A percentile compares a stretch with the other conserved stretches of the same genome.
These are phyloP conservation scores for Nigrospora oryzae DNA, from an alignment of 2,329 filamentous ascomycete genomes.

Conservation along the genomic window DNA sequence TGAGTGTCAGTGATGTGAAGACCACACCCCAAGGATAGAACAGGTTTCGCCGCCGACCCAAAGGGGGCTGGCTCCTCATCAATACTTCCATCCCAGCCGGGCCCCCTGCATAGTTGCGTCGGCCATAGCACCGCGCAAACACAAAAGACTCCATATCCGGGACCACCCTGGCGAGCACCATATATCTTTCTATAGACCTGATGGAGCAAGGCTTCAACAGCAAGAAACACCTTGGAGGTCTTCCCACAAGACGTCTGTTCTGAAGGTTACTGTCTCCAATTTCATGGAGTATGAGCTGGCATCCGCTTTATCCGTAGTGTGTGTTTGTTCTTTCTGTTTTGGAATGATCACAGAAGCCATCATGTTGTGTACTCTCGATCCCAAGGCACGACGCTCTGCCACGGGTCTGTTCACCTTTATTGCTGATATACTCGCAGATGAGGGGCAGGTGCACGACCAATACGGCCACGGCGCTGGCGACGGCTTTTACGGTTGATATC, in stretches of 20 bases:
- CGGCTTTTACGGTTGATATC: slow-evolving; percentile 98
- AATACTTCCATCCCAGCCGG: slow-evolving; percentile 67
- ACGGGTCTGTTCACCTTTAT: neutral
- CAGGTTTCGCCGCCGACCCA: no score
- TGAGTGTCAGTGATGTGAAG: no score
- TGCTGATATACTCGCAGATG: slow-evolving; percentile 45
- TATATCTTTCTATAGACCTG: slow-evolving; percentile 61
- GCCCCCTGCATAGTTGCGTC: slow-evolving; percentile 79
- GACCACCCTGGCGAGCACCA: slow-evolving; percentile 86
- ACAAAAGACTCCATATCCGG: slow-evolving; percentile 82
- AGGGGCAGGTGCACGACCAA: slow-evolving; percentile 95
- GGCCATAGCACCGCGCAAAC: slow-evolving; percentile 76
- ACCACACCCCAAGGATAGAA: no score
- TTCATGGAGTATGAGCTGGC: slow-evolving; percentile 82
- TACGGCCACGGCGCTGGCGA: slow-evolving; percentile 98
- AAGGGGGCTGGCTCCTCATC: slow-evolving; percentile 47
- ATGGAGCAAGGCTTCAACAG: slow-evolving; percentile 66
- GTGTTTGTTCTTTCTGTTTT: slow-evolving; percentile 81
- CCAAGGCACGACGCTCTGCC: slow-evolving; percentile 50
- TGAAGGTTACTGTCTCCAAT: slow-evolving; percentile 85
- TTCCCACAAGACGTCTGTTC: slow-evolving; percentile 91
- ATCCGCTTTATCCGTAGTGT: slow-evolving; percentile 72
- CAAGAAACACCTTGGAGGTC: slow-evolving; percentile 80
- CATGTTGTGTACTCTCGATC: slow-evolving; percentile 87
- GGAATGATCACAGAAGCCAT: slow-evolving; percentile 85